Evolutionary conservation across 1,284 basidiomycete genomes (phyloP).

Genomic region (Phlebopus sp.): DNA sequence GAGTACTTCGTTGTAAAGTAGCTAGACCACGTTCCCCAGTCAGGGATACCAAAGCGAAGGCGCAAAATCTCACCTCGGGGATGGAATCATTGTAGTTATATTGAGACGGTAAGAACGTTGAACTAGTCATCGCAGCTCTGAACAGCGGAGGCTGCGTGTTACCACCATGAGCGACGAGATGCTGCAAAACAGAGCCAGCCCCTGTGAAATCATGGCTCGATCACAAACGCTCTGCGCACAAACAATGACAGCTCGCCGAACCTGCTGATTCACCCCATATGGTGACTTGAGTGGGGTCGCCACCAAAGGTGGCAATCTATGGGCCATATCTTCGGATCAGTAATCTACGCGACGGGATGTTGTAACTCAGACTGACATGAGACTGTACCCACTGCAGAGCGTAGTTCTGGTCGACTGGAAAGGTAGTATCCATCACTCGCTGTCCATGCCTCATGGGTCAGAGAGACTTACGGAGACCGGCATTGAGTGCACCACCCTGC

Average conservation of each 20-base stretch:
- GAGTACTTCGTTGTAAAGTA: slow-evolving; percentile 18
- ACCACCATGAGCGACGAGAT: slow-evolving; percentile 12
- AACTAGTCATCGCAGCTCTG: slow-evolving; percentile 26
- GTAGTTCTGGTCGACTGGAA: slow-evolving; percentile 28
- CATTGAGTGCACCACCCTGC: slow-evolving; percentile 28
- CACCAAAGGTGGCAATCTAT: slow-evolving; percentile 29
- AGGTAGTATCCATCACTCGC: neutral
- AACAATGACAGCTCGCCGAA: too few relatives aligned
- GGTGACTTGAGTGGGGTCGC: slow-evolving; percentile 26
- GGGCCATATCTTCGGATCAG: neutral
- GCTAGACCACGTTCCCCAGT: slow-evolving; percentile 9
- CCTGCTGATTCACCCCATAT: slow-evolving; percentile 30
- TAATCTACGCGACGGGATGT: too few relatives aligned
- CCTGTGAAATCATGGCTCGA: slow-evolving; percentile 1
- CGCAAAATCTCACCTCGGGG: slow-evolving; percentile 12
- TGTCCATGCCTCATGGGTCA: neutral
- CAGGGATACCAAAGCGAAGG: neutral
- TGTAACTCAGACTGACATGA: slow-evolving; percentile 15
- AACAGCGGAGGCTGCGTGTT: slow-evolving; percentile 14
- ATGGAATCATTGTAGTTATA: slow-evolving; percentile 25
- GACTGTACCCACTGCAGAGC: slow-evolving; percentile 33
- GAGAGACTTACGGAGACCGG: slow-evolving; percentile 27
- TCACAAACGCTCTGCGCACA: too few relatives aligned
- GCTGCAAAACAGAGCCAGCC: slow-evolving; percentile 15
- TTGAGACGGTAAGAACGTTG: slow-evolving; percentile 24